Evolutionary conservation across 176 grass and related monocot genomes (phyloP), one percentile per base, ranked within the genome.

Genomic region (Poa pratensis): DNA sequence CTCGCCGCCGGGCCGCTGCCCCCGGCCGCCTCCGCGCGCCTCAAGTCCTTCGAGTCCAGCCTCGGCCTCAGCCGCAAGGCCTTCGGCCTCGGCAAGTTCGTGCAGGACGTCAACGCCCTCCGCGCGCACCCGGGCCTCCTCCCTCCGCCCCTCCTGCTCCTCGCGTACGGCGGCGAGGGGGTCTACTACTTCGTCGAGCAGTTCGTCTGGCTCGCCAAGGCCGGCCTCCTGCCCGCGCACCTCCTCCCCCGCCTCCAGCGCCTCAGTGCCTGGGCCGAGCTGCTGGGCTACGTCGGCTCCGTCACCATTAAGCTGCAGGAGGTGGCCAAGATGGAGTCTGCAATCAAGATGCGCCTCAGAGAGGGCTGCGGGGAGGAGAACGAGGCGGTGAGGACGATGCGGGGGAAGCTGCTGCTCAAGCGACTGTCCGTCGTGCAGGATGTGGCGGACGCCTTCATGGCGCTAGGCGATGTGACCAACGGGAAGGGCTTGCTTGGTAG

Each of bases 51-150:
- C 72, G 93, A 99, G 81, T 92, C 90, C 76, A 94, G 90, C 86
- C 75, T 92, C 30, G 91, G 93, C 7, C 94, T 94, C 81, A 94
- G 93, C 88, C 93, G 90, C 84, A 96, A 99, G 90, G 96, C 90
- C 46, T 99, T 99, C 83, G 91, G 93, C 80, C 89, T 99, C 65
- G 93, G 93, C 81, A 99, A 96, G 91, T 99, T 99, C 75, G 87
- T 96, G 52, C 93, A 96, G 76, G 79, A 89, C 74, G 49, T 96
- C 64, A 96, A 96, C 90, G 91, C 91, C 68, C 82, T 99, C 32
- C 83, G 91, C 84, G 43, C 84, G 54, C 69, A 77, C 57, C 81
- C 70, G 15, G 34, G 12, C 55, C 84, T 19, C 30, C 30, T 30
- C 3, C 45, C 91, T 6, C 79, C 82, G 22, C 39, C 87, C 7